Base-by-base conservation (phyloP, 192 early-diverging fungal genomes). In the Cetraspora pellucida region DNA sequence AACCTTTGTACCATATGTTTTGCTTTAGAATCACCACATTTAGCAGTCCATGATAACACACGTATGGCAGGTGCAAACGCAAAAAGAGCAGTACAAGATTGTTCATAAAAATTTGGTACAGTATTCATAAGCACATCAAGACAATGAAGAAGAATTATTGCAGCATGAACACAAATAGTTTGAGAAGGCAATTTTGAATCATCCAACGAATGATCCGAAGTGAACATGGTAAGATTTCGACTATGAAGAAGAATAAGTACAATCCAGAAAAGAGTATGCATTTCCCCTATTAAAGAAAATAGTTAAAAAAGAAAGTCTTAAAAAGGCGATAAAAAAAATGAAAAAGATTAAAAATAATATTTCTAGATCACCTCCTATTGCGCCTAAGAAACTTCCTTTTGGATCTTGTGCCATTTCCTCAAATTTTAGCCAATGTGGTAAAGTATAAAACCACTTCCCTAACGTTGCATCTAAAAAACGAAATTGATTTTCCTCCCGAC, bases 211-310 rank as follows among this genome's bases (percentile, higher is more conserved):
- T 23, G 17, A 63, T 58, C 46, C 17, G 59, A 21, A 3, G 74
- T 75, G 19, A 75, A 75, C 74, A 75, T 75, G 25, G 74, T 64
- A 8, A 75, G 30, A 75, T 75, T 75, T 25, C 52, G 59, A 58
- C 74, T 75, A 63, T 75, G 74, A 49, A 75, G 74, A 44, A 75
- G 60, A 50, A 75, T 75, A 47, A 75, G 58, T 31, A 75, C 74
- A 14, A 59, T 75, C 74, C 74, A 75, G 37, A 75, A 75, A 25
- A 75, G 43, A 31, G 74, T 75, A 13, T 75, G 74, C 74, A 63
- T 75, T 50, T 75, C 74, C 50, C 74, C 74, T 75, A 45, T 49
- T 43, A 37, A 47, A 25, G 7, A 17, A 11, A 21, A 2, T 37
- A n/a, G 6, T 25, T 23, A 17, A 17, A 27, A 52, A 50, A 9